Base-by-base conservation (phyloP, 106 monocot genomes). In the Gastrodia elata region DNA sequence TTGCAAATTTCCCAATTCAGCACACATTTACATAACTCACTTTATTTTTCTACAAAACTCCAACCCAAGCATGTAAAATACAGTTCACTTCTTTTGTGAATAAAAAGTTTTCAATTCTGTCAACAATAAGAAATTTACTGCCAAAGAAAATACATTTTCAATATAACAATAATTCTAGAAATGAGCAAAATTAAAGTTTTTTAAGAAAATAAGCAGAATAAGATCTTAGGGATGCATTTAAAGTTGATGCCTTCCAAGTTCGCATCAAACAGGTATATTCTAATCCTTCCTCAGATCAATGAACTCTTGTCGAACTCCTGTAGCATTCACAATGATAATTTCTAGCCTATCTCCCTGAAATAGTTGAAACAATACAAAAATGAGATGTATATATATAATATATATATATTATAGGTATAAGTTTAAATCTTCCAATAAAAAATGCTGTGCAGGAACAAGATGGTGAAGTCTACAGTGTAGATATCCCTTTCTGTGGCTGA, bases 401-500 rank as follows among this genome's bases (percentile, higher is more conserved):
- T 46, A 13, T 2, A n/a, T n/a, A n/a, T n/a, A n/a, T n/a, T n/a
- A n/a, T n/a, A 48, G 2, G 61, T 27, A 6, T 0, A 61, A 61
- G 10, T 61, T 13, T 14, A 0, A 3, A 8, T 30, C 59, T 61
- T 32, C 5, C 11, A 30, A n/a, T n/a, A n/a, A n/a, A n/a, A 61
- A 61, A 61, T 61, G 61, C 61, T 61, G 32, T 11, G 0, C 28
- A 59, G 52, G 22, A 55, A 25, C 39, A 61, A 56, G 8, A 40
- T 52, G 27, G 26, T 42, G 36, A 74, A 28, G 64, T 82, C 10
- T 90, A 98, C 97, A 36, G 97, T 90, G 80, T 93, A 98, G 38
- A 98, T 98, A 68, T 98, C 97, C 64, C 97, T 88, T 76, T 98
- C 97, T 43, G 93, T 90, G 52, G 97, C 97, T 0, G 97, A 97